A percentile compares a stretch with the other conserved stretches of the same genome.
phyloP scores from a whole-genome alignment of 2,329 filamentous ascomycete genomes.

The Alternaria arborescens region DNA sequence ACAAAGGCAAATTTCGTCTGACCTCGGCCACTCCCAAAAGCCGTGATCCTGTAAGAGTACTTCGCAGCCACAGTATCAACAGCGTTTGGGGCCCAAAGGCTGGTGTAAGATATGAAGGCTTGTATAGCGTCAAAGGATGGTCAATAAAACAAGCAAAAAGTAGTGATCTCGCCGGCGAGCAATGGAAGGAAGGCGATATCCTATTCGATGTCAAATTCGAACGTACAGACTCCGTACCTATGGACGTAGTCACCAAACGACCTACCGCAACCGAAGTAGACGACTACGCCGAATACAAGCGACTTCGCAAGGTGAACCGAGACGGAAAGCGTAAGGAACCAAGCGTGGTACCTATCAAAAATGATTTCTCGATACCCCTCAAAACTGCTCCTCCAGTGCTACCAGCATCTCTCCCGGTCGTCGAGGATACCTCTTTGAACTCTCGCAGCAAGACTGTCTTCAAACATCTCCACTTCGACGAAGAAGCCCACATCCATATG shows the following conservation, averaged over 20 bases:
- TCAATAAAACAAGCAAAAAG: conserved; percentile 42
- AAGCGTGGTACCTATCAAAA: background rate
- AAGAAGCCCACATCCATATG: conserved; percentile 6
- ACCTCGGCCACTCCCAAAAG: conserved; percentile 53
- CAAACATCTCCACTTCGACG: conserved; percentile 19
- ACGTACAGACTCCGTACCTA: conserved; percentile 45
- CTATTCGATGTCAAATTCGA: conserved; percentile 53
- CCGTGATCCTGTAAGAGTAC: conserved; percentile 54
- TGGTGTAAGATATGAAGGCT: conserved; percentile 59
- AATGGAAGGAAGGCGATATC: conserved; percentile 38
- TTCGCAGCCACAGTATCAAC: conserved; percentile 55
- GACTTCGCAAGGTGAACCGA: conserved; percentile 41
- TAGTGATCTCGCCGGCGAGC: conserved; percentile 20
- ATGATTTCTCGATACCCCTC: background rate
- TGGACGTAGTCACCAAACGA: conserved; percentile 50
- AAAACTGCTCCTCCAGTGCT: conserved; percentile 24
- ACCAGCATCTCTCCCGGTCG: background rate
- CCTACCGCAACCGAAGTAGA: conserved; percentile 57
- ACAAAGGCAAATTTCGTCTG: conserved; percentile 56
- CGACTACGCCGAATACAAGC: conserved; percentile 60
- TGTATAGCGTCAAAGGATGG: conserved; percentile 55
- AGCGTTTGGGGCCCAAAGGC: conserved; percentile 58
- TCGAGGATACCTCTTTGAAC: background rate
- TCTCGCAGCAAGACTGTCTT: conserved; percentile 15
- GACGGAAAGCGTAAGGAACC: conserved; percentile 21